A percentile compares a stretch with the other conserved stretches of the same genome.
phyloP scores from a whole-genome alignment of 2,329 filamentous ascomycete genomes.

The Aureobasidium mangrovei region DNA sequence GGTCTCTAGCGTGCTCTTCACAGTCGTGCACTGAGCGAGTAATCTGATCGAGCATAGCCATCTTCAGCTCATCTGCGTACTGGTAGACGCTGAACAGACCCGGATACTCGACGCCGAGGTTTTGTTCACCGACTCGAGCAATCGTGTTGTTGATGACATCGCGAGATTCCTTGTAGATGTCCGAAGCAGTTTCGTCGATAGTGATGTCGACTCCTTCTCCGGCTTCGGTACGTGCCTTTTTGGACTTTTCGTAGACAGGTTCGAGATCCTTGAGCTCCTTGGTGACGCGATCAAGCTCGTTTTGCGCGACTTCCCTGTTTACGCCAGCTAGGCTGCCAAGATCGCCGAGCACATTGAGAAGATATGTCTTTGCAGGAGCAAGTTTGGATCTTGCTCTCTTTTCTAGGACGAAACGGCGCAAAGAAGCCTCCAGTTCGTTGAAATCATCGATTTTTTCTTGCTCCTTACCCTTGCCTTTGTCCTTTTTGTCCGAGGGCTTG shows the following conservation, averaged over 20 bases:
- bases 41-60: constrained; percentile 84
- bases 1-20: constrained; percentile 74
- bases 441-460: constrained; percentile 83
- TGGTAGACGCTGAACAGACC: constrained; percentile 78
- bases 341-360: constrained; percentile 86
- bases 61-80: constrained; percentile 87
- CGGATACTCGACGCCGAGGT: constrained; percentile 77
- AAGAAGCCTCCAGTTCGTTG: constrained; percentile 75
- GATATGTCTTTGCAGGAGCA: constrained; percentile 88
- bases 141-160: constrained; percentile 69
- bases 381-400: constrained; percentile 93
- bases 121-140: constrained; percentile 61
- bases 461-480: constrained; percentile 68
- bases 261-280: constrained; percentile 74
- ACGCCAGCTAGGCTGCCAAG: constrained; percentile 73
- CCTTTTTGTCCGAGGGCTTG: constrained; percentile 40
- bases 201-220: constrained; percentile 71
- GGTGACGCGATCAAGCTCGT: constrained; percentile 75
- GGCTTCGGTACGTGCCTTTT: constrained; percentile 69
- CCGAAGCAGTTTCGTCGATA: constrained; percentile 76
- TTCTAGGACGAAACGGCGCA: constrained; percentile 88
- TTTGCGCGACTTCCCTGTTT: constrained; percentile 77
- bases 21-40: constrained; percentile 67
- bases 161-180: constrained; percentile 78
- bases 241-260: constrained; percentile 74